phyloP scores from a whole-genome alignment of 805 yeast genomes.

The Barnettozyma botsteinii region DNA sequence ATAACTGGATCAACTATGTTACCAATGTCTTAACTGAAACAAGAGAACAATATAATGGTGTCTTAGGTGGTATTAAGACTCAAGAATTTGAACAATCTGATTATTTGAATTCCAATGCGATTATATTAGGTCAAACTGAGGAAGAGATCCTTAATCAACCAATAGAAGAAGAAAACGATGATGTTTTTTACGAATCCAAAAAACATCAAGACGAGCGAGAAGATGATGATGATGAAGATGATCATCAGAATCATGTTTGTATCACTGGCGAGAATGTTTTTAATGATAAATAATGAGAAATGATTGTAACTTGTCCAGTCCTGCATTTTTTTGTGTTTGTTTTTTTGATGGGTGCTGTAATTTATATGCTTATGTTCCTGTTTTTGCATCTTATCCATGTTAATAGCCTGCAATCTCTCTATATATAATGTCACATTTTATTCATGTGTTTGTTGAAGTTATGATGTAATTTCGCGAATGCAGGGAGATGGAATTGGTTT shows the following conservation, averaged over 20 bases:
- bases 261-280: background rate
- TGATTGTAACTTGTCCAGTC: too few species aligned
- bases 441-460: too few species aligned
- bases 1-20: slow-evolving; percentile 69
- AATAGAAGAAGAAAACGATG: slow-evolving; percentile 3
- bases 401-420: background rate
- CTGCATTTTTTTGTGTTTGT: too few species aligned
- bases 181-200: slow-evolving; percentile 4
- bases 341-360: too few species aligned
- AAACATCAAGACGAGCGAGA: slow-evolving; percentile 3
- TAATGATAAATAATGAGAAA: background rate
- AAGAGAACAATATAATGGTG: slow-evolving; percentile 81
- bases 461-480: background rate
- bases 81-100: slow-evolving; percentile 22
- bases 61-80: slow-evolving; percentile 57
- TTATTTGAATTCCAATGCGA: slow-evolving; percentile 21
- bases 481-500: too few species aligned
- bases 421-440: too few species aligned
- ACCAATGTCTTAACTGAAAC: slow-evolving; percentile 70
- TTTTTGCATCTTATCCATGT: background rate
- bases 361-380: background rate
- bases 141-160: slow-evolving; percentile 23
- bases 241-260: background rate
- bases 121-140: slow-evolving; percentile 24
- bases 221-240: slow-evolving; percentile 2